Base-by-base conservation (phyloP, 202 grass and related monocot genomes). In the Eragrostis tef region DNA sequence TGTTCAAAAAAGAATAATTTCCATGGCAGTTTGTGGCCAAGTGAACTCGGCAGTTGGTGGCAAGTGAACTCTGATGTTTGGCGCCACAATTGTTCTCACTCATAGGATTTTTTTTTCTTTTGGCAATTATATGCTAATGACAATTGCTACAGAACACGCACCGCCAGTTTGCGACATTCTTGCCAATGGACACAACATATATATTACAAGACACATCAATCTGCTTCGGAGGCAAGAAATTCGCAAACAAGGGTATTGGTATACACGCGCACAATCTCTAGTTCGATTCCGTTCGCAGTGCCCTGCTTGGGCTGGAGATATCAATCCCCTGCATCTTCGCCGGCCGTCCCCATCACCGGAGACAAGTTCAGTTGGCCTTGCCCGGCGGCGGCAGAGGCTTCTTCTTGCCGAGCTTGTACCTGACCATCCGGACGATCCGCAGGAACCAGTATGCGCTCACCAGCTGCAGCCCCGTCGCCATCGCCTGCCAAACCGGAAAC, bases 391-490 rank as follows among this genome's bases (percentile, higher is more conserved):
- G 27, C 44, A 14, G 11, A 9, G 42, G 74, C 29, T 59, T 70
- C 72, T 83, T 98, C 78, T 74, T 91, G 50, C 36, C 73, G 7
- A 98, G 81, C 86, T 98, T 98, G 85, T 93, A 73, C 82, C 67
- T 86, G 51, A 98, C 84, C 95, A 95, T 98, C 82, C 86, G 71
- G 27, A 98, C 54, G 70, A 98, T 98, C 78, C 91, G 93, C 69
- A 91, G 70, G 87, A 98, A 98, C 95, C 95, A 98, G 78, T 90
- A 98, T 70, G 90, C 78, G 84, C 90, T 98, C 43, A 98, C 92
- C 51, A 90, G 79, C 80, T 93, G 91, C 86, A 97, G 83, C 15
- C 95, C 86, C 22, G 87, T 71, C 15, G 92, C 90, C 88, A 89
- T 98, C 51, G 87, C 85, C 94, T 89, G 82, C 29, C 56, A 36